Base-by-base conservation (phyloP, 75 land plant species). In the Chamaecyparis obtusa region DNA sequence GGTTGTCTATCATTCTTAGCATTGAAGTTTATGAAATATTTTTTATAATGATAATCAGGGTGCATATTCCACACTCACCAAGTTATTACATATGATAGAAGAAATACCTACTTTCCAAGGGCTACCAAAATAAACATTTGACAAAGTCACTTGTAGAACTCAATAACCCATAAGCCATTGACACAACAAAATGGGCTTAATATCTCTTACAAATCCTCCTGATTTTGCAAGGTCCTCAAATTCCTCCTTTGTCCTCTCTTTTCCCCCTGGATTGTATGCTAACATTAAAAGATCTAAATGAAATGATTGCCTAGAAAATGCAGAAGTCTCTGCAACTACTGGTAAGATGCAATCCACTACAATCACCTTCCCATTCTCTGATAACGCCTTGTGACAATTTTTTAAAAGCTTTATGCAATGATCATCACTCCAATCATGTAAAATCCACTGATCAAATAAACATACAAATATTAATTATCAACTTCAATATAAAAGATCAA, bases 221-320 rank as follows among this genome's bases (percentile, higher is more conserved):
- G 39, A 86, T 30, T 86, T 89, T 1, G 94, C 93, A 89, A 96
- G 85, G 2, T 87, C 87, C 69, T 89, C 39, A 41, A 93, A 92
- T 54, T 96, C 96, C 48, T 88, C 86, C 36, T 85, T 75, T 14
- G 93, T 92, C 85, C 97, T 90, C 90, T 94, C 94, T 85, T 91
- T 92, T 0, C 97, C 97, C 2, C 94, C 93, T 1, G 93, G 92
- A 76, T 87, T 90, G 30, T 87, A 89, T 24, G 93, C 91, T 75
- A 93, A 83, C 97, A 95, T 94, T 43, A 89, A 71, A 2, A 92
- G 43, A 74, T 95, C 95, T 8, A 88, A n/a, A 30, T 88, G 88
- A 21, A 88, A 85, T 2, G 88, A 91, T 6, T 37, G 55, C 41
- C 92, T 83, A 16, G 90, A 84, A 41, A 83, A 78, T 0, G 86